Conservation (phyloP, 495 filamentous ascomycete species). For the Antarctomyces pellizariae region DNA sequence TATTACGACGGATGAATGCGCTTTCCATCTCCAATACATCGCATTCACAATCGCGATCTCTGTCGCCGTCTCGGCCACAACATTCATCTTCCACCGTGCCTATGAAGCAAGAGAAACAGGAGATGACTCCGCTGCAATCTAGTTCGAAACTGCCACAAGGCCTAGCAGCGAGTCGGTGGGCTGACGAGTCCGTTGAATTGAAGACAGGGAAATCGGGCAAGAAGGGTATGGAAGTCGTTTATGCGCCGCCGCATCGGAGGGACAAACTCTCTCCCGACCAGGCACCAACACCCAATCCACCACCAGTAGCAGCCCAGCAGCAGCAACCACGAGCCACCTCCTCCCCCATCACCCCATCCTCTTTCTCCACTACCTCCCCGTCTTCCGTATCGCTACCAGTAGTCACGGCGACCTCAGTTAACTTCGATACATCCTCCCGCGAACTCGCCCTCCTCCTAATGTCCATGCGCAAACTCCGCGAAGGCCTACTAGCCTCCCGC, state of each 20-base stretch:
- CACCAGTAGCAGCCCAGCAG: no score
- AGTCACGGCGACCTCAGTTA: slow-evolving; percentile 1
- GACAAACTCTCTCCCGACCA: no score
- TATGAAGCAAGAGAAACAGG: no score
- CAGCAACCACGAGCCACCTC: no score
- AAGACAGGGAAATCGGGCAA: no score
- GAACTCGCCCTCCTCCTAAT: slow-evolving; percentile 26
- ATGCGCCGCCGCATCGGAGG: no score
- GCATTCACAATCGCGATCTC: slow-evolving; percentile 3
- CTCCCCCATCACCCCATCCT: slow-evolving; percentile 3
- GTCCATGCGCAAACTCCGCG: slow-evolving; percentile 77
- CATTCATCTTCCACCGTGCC: slow-evolving; percentile 11
- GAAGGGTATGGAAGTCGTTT: no score
- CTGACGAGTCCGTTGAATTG: slow-evolving; percentile 1
- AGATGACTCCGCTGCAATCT: no score
- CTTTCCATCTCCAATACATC: slow-evolving; percentile 22
- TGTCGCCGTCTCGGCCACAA: slow-evolving; percentile 7
- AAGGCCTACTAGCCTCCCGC: slow-evolving; percentile 55
- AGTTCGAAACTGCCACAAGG: no score
- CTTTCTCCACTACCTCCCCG: slow-evolving; percentile 4
- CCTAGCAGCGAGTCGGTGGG: no score
- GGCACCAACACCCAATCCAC: no score
- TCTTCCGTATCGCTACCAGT: no score
- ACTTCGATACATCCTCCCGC: slow-evolving; percentile 9
- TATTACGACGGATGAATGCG: slow-evolving; percentile 49